Evolutionary conservation across 1,284 basidiomycete species (phyloP).

Genomic region (Cryptococcus sp.): DNA sequence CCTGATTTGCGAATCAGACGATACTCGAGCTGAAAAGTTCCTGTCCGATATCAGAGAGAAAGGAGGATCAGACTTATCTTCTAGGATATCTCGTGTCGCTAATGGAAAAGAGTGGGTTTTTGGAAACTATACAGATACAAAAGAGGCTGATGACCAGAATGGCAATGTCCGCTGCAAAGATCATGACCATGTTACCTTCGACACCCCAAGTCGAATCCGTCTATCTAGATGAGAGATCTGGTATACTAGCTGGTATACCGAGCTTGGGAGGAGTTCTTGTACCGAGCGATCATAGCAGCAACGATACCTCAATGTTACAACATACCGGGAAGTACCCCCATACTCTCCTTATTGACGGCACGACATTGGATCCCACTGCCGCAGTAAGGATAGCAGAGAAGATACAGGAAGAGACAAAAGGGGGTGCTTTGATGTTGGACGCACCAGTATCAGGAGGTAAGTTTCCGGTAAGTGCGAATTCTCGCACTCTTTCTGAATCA

Average conservation of each 20-base stretch:
- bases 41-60: conserved; percentile 18
- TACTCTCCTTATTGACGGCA: conserved; percentile 43
- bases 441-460: conserved; percentile 42
- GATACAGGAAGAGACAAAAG: conserved; percentile 26
- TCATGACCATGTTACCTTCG: conserved; percentile 52
- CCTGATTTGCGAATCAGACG: conserved; percentile 41
- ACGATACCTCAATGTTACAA: too few relatives aligned
- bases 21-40: conserved; percentile 27
- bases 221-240: conserved; percentile 38
- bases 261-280: conserved; percentile 6
- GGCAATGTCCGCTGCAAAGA: conserved; percentile 41
- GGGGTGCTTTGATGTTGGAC: conserved; percentile 36
- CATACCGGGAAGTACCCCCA: conserved; percentile 16
- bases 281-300: too few relatives aligned
- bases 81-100: conserved; percentile 17
- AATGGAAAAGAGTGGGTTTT: conserved; percentile 27
- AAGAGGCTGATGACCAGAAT: conserved; percentile 32
- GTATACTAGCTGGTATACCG: conserved; percentile 24
- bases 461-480: not conserved
- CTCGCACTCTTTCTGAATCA: too few relatives aligned
- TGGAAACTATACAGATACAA: not conserved
- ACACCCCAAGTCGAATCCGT: conserved; percentile 49
- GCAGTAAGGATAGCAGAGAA: conserved; percentile 28
- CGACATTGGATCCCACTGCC: conserved; percentile 42
- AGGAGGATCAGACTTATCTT: conserved; percentile 19